Base-by-base conservation (phyloP, 805 yeast genomes). In the Wickerhamomyces bovis region DNA sequence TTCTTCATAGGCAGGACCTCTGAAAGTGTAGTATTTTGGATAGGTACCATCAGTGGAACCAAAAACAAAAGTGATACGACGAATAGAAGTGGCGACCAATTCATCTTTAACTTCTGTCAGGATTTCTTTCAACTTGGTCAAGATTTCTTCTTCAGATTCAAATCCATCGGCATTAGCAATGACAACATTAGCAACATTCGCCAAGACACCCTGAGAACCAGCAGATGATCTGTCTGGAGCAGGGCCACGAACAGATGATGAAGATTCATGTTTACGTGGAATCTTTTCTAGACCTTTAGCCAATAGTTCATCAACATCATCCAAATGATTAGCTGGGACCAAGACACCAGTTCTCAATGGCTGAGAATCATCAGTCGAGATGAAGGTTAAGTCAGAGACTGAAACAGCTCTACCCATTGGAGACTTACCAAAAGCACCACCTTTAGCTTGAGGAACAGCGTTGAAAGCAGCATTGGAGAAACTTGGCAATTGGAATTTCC, bases 21-120 rank as follows among this genome's bases (percentile, higher is more conserved):
- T 87, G 78, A 88, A 94, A 35, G 98, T 94, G 73, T 83, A 94
- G 74, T 92, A 94, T 68, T 85, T 87, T 58, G 99, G 99, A 68
- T 92, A 90, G 43, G 85, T 66, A 53, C 98, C 98, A 59, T 81
- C 81, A 45, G 75, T 77, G 64, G 82, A 81, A 51, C 95, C 96
- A 56, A 94, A 75, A 50, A 89, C 86, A 69, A 94, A 89, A 2
- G 99, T 87, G 47, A 94, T 76, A 75, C 99, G 90, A 71, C 99
- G 92, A 50, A 95, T 77, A 42, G 83, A 78, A 51, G 88, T 81
- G 19, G 77, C 75, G 47, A 72, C 69, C 52, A 94, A 75, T 39
- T 86, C 95, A 31, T 82, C 85, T 55, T 75, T 80, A 62, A 78
- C 75, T 43, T 85, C 87, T 40, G 76, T 80, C 44, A 90, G 68